Base-by-base conservation (phyloP, 495 filamentous ascomycete species). In the Hyaloscypha hepaticicola region DNA sequence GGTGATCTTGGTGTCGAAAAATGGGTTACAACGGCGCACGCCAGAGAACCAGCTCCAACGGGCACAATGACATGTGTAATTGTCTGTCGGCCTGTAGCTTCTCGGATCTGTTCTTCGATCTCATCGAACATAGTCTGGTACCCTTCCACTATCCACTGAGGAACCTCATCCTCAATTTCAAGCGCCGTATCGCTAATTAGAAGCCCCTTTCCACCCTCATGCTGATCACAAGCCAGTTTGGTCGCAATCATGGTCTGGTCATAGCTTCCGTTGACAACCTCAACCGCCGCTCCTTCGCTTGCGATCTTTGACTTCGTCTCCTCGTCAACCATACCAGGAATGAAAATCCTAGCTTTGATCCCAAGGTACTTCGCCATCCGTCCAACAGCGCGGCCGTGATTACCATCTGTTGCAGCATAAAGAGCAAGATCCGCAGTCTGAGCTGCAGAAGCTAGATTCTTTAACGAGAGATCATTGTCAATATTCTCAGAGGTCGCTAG, bases 111-210 rank as follows among this genome's bases (percentile, higher is more conserved):
- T 9, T 75, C 72, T 29, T 89, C 87, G 3, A 79, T 76, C 70
- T 92, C 89, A 6, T 70, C 60, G 68, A 90, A 77, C 83, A 90
- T 85, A 0, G 87, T 89, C n/a, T 78, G 79, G 68, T 92, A 92
- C 6, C 89, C 89, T 14, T 90, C 87, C 1, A 89, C 83, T 27
- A 92, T 87, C 87, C 87, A 90, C 68, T 34, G 5, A 0, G 88
- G 86, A 1, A 90, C 80, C 59, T 85, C 76, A 60, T 85, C 78
- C 63, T 88, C 90, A 2, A 81, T 83, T 3, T 79, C 76, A 70
- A 86, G 88, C 0, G 83, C 79, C 14, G 81, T 85, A 69, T 91
- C 88, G 75, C 88, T 83, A 8, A 91, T 80, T 55, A 92, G 72
- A 21, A 90, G 62, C 0, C 72, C 76, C 4, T 66, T 71, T 0